Base-by-base conservation (phyloP, 2,329 filamentous ascomycete genomes). In the Pseudocercospora pini-densiflorae region DNA sequence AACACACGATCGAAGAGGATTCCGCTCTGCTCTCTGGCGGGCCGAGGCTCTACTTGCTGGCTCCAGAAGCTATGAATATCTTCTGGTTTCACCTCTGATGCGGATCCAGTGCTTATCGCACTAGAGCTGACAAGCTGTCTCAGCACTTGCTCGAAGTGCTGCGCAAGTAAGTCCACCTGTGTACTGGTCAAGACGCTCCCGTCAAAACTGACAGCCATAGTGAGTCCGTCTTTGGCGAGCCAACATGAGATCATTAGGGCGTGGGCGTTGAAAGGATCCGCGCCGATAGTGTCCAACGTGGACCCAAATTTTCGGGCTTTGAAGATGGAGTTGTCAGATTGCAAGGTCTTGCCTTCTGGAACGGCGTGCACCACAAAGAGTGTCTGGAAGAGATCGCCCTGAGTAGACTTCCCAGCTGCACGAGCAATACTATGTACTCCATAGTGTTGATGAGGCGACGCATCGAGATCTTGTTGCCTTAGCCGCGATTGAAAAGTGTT, bases 231-330 rank as follows among this genome's bases (percentile, higher is more conserved):
- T 51, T 5, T 16, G 14, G 47, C 19, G 10, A 51, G 47, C 47
- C 47, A 51, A 9, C 21, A 51, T 14, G 47, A 51, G 14, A 51
- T 9, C 47, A 51, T 23, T 1, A 51, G 21, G 6, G 62, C 62
- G 14, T 63, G 62, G 1, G 54, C 21, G 14, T 63, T 63, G 53
- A 63, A 63, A 19, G 53, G 47, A 51, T 51, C 47, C 5, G 47
- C 23, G 9, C 47, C 47, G 3, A 51, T 21, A 24, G 47, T 51
- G 8, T 51, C 47, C 23, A 51, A 27, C 9, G 47, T 51, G 21
- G 47, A 21, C 9, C 47, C 47, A 24, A 23, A 51, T 12, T 14
- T 51, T 51, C 47, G 47, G n/a, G 21, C 47, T 51, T 51, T 51
- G 47, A 51, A 51, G 47, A 51, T 16, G 47, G 47, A 21, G 19